phyloP scores from a whole-genome alignment of 805 yeast species.

The Clavispora vitiphila region DNA sequence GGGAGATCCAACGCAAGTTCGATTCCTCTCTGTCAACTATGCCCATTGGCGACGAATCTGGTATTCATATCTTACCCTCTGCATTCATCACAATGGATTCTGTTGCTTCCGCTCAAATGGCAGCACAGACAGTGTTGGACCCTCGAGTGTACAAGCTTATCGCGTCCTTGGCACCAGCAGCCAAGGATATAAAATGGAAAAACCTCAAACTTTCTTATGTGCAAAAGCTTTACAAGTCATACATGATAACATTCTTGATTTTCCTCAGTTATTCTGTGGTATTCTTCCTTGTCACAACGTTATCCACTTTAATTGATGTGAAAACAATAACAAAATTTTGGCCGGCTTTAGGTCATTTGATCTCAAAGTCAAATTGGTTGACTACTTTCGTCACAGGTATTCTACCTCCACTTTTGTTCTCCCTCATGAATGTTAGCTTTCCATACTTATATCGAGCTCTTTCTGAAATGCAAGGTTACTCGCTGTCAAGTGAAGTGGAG shows the following conservation, averaged over 20 bases:
- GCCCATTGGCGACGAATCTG: conserved; percentile 20
- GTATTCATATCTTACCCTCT: conserved; percentile 36
- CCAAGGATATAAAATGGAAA: conserved; percentile 42
- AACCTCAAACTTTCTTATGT: conserved; percentile 41
- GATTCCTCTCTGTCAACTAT: conserved; percentile 22
- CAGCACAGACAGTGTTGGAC: conserved; percentile 42
- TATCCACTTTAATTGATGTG: conserved; percentile 52
- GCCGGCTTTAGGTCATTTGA: conserved; percentile 54
- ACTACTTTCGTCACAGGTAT: conserved; percentile 58
- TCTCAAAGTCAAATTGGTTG: conserved; percentile 45
- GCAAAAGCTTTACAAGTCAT: conserved; percentile 33
- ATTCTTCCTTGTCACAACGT: conserved; percentile 51
- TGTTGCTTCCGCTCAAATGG: conserved; percentile 47
- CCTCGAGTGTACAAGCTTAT: conserved; percentile 41
- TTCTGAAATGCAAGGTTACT: conserved; percentile 47
- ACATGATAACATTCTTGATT: conserved; percentile 39
- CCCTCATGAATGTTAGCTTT: conserved; percentile 46
- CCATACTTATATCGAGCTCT: conserved; percentile 54
- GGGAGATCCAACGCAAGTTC: conserved; percentile 27
- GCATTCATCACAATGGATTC: conserved; percentile 48
- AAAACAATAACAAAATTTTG: conserved; percentile 52
- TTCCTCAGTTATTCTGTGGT: conserved; percentile 47
- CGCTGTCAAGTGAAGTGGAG: conserved; percentile 56
- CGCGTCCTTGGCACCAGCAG: conserved; percentile 43
- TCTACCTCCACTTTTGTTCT: conserved; percentile 56